These are phyloP conservation scores for Colletotrichum camelliae DNA, from an alignment of 2,329 filamentous ascomycete species.

Conservation along the genomic window DNA sequence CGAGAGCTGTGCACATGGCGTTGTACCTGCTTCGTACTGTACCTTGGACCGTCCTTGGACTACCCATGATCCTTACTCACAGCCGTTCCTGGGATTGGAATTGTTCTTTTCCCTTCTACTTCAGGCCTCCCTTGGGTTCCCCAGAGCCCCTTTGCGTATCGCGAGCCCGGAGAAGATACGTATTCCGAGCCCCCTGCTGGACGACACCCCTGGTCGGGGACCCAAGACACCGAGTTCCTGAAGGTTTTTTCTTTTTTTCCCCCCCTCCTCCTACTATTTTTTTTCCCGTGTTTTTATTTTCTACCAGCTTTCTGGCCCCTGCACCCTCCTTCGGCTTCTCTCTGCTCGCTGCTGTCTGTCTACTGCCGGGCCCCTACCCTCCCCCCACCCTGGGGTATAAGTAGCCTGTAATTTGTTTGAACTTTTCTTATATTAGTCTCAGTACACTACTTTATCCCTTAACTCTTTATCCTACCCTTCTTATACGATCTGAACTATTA, in stretches of 20 bases:
- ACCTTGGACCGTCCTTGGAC: neutral
- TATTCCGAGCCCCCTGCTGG: neutral
- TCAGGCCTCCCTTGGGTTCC: conserved; percentile 11
- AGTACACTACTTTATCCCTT: too few relatives aligned
- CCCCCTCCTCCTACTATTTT: neutral
- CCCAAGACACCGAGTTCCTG: neutral
- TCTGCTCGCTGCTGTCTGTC: neutral
- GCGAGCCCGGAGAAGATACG: neutral
- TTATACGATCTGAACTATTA: too few relatives aligned
- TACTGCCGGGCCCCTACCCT: neutral
- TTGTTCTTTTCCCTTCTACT: conserved; percentile 19
- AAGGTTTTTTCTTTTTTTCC: neutral
- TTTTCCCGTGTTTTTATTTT: neutral
- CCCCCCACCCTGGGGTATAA: too few relatives aligned
- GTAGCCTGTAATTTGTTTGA: too few relatives aligned
- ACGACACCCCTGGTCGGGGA: neutral
- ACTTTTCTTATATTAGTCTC: too few relatives aligned
- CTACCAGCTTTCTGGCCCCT: neutral
- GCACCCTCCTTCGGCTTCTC: neutral
- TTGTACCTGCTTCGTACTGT: conserved; percentile 8
- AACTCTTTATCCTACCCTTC: too few relatives aligned
- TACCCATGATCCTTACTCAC: neutral
- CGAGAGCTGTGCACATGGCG: conserved; percentile 15
- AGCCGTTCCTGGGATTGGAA: conserved; percentile 14
- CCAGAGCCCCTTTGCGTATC: neutral